These are phyloP conservation scores for Amphirosellinia nigrospora DNA, from an alignment of 495 filamentous ascomycete species.

Conservation along the genomic window DNA sequence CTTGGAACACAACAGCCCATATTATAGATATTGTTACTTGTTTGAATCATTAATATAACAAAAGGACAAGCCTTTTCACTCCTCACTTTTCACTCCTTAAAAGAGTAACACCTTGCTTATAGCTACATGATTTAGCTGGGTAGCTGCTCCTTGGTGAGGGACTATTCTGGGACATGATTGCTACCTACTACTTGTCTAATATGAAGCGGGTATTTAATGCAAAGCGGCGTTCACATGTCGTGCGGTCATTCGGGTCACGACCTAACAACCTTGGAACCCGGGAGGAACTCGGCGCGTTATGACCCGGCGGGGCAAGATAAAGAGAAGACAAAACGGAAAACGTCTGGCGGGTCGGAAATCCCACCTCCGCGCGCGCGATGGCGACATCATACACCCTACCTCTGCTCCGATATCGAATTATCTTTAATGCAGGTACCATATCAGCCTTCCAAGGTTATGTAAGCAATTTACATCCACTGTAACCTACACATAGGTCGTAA, in stretches of 20 bases:
- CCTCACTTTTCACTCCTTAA: too few species aligned
- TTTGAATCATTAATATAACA: too few species aligned
- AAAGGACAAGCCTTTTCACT: too few species aligned
- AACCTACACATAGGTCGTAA: not conserved
- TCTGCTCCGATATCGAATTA: slow-evolving; percentile 16
- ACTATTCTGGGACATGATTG: too few species aligned
- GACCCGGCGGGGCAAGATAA: not conserved
- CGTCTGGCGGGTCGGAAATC: slow-evolving; percentile 3
- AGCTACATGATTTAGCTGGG: too few species aligned
- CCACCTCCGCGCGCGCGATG: slow-evolving; percentile 12
- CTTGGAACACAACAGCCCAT: too few species aligned
- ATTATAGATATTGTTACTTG: too few species aligned
- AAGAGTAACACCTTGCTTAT: too few species aligned
- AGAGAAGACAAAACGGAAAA: not conserved
- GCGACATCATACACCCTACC: slow-evolving; percentile 12
- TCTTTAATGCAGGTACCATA: not conserved
- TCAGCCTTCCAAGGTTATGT: not conserved
- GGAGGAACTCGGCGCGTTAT: not conserved
- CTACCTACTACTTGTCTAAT: too few species aligned
- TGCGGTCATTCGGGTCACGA: not conserved
- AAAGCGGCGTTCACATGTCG: not conserved
- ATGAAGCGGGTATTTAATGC: not conserved
- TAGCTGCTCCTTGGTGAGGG: too few species aligned
- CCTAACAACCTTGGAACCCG: too few species aligned
- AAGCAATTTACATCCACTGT: not conserved